phyloP scores from a whole-genome alignment of 352 stramenopile genomes.

The Globisporangium parvum region DNA sequence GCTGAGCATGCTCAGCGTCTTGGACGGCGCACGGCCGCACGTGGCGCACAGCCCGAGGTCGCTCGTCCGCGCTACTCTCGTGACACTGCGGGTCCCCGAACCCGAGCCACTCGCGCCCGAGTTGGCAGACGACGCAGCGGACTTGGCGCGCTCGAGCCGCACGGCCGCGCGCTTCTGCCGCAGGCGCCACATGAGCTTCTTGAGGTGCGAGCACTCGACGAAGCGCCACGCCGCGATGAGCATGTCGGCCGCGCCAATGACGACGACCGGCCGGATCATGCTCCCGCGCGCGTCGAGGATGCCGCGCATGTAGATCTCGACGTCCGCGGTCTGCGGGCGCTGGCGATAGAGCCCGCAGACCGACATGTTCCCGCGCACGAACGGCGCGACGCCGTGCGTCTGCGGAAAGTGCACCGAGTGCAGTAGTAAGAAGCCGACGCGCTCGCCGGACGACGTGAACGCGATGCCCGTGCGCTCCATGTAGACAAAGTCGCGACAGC shows the following conservation, averaged over 20 bases:
- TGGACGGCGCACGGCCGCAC: not conserved
- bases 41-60: not conserved
- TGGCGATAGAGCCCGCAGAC: constrained; percentile 15
- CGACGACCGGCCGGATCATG: constrained; percentile 28
- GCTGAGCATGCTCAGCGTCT: not conserved
- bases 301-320: constrained; percentile 6
- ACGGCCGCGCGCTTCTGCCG: not conserved
- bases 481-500: constrained; percentile 15
- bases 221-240: constrained; percentile 2
- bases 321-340: not conserved
- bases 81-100: not conserved
- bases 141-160: not conserved
- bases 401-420: constrained; percentile 16
- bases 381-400: constrained; percentile 10
- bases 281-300: constrained; percentile 16
- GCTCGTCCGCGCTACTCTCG: not conserved
- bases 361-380: constrained; percentile 21
- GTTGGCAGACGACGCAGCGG: not conserved
- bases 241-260: constrained; percentile 26
- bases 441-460: constrained; percentile 3
- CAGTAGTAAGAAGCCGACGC: constrained; percentile 11
- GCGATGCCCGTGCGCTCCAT: constrained; percentile 13
- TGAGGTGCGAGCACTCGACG: constrained; percentile 8
- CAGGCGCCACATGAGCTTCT: constrained; percentile 6
- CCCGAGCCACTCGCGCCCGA: not conserved